Evolutionary conservation across 768 basidiomycete genomes (phyloP).

Genomic region (Pleurotus pulmonarius): DNA sequence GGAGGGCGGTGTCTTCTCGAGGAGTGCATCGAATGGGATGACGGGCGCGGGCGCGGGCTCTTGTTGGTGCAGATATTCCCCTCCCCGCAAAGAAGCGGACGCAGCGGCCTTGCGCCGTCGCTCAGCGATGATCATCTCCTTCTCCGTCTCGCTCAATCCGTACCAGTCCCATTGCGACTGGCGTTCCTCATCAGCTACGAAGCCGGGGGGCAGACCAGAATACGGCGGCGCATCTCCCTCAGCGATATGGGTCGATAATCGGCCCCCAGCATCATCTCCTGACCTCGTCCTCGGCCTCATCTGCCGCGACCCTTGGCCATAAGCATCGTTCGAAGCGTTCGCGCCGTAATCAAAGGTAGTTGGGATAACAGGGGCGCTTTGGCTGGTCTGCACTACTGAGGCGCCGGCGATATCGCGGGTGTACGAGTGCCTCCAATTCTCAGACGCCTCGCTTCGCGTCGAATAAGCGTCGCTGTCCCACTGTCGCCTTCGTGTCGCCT

Average conservation of each 20-base stretch:
- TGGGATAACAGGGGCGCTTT: neutral
- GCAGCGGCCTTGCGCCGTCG: neutral
- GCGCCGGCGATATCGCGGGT: neutral
- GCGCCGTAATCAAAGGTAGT: neutral
- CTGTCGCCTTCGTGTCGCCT: neutral
- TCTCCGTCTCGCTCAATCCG: neutral
- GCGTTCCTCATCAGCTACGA: neutral
- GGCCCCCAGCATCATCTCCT: neutral
- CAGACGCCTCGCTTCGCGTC: neutral
- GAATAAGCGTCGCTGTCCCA: neutral
- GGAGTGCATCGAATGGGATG: neutral
- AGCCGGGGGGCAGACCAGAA: neutral
- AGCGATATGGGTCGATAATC: neutral
- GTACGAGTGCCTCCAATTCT: neutral
- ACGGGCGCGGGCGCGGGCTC: neutral
- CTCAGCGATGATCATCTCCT: neutral
- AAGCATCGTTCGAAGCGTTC: neutral
- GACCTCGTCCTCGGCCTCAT: neutral
- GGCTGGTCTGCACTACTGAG: neutral
- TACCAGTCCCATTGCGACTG: slow-evolving; percentile 2
- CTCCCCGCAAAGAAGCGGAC: neutral
- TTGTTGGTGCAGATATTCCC: neutral
- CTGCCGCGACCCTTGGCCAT: neutral
- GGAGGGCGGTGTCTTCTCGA: neutral
- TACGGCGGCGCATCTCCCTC: neutral